A percentile compares a stretch with the other conserved stretches of the same genome.
These are phyloP conservation scores for Backusella parvicylindrica DNA, from an alignment of 192 early-diverging fungal species.

Conservation along the genomic window DNA sequence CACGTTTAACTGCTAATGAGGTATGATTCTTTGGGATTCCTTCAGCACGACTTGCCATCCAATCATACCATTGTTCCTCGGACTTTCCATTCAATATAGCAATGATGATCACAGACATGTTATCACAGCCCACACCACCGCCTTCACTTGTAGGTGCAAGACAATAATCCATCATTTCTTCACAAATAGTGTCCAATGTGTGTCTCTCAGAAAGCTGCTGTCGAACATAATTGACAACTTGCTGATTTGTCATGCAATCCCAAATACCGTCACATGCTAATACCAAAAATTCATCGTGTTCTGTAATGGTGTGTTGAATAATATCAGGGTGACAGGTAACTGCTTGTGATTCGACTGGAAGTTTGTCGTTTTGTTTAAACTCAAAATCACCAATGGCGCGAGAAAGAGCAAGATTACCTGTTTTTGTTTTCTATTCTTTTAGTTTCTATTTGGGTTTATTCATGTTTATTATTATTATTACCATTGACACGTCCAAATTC, in stretches of 20 bases:
- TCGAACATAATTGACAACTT: conserved; percentile 86
- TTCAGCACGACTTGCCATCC: conserved; percentile 31
- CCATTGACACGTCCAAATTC: conserved; percentile 99
- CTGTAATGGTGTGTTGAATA: conserved; percentile 49
- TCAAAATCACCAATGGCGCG: conserved; percentile 98
- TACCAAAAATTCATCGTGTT: conserved; percentile 90
- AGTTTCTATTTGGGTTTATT: not conserved
- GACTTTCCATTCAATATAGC: conserved; percentile 78
- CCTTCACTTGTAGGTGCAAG: conserved; percentile 86
- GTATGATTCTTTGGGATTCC: conserved; percentile 20
- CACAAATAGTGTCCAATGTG: conserved; percentile 68
- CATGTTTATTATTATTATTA: conserved; percentile 17
- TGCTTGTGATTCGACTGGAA: conserved; percentile 85
- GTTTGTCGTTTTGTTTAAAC: conserved; percentile 85
- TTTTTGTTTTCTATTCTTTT: not conserved
- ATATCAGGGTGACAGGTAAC: conserved; percentile 93
- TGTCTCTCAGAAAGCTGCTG: conserved; percentile 58
- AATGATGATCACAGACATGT: conserved; percentile 97
- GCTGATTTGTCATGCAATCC: conserved; percentile 93
- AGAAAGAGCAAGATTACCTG: conserved; percentile 92
- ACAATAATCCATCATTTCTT: conserved; percentile 90
- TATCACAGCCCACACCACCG: conserved; percentile 96
- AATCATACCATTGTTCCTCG: conserved; percentile 73
- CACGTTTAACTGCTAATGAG: not conserved
- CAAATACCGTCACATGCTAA: conserved; percentile 99